Base-by-base conservation (phyloP, 345 rosid genomes). In the Aurinia saxatilis region DNA sequence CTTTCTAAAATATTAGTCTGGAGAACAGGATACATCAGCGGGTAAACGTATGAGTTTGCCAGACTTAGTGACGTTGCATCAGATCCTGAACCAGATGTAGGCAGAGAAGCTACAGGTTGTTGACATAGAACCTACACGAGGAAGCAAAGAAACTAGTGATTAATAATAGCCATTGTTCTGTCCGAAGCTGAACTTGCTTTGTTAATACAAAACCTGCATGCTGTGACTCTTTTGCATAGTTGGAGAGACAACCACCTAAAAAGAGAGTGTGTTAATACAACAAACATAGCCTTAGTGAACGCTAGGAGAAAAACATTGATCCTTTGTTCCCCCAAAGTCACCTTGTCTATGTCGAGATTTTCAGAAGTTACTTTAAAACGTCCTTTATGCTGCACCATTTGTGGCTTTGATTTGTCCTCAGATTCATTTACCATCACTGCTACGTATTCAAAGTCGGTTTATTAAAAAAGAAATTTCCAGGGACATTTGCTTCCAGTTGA, bases 281-380 rank as follows among this genome's bases (percentile, higher is more conserved):
- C 27, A 23, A 23, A 51, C 44, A 67, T 58, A 64, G 60, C 31
- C 37, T 60, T 18, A 7, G 5, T 27, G 31, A 27, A 27, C 6
- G 31, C 31, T 4, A 4, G 31, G 31, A 27, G 31, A 10, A 16
- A 66, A 13, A 51, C 21, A 34, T 54, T 42, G 71, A 46, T 42
- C 25, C 56, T 44, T 50, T 25, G 12, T 4, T 5, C 55, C 25
- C 65, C 35, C 13, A 34, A 12, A 23, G 47, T 66, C 67, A 90
- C 99, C 97, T 85, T 90, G 67, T 93, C 99, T 50, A 86, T 36
- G 66, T 79, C 91, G 5, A 93, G 87, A 72, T 81, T 90, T 80
- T 93, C 99, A 45, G 99, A 93, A 63, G 99, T 93, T 62, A 93
- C 99, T 83, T 93, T 93, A 63, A 93, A 93, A 30, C 99, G 99